These are phyloP conservation scores for Suillus paluster DNA, from an alignment of 768 basidiomycete genomes.

Conservation along the genomic window DNA sequence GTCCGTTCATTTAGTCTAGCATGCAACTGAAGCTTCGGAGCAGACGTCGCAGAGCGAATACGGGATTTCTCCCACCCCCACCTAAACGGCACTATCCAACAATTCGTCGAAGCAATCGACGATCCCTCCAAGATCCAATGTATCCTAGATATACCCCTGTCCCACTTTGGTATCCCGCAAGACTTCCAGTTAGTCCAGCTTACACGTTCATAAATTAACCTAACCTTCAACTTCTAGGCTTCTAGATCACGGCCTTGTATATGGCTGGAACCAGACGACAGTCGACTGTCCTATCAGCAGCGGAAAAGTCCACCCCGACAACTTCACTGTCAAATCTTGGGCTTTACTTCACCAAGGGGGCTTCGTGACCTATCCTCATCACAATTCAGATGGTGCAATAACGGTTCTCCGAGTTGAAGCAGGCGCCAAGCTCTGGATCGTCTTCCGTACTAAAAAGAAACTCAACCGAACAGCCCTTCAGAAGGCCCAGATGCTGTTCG, in stretches of 20 bases:
- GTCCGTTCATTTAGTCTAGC: background rate
- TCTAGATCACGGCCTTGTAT: slow-evolving; percentile 10
- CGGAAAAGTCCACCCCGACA: background rate
- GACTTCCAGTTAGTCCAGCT: background rate
- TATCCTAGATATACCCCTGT: background rate
- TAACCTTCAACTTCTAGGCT: background rate
- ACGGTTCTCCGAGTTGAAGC: slow-evolving; percentile 3
- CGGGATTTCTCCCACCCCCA: background rate
- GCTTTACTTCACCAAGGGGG: slow-evolving; percentile 11
- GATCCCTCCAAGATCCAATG: background rate
- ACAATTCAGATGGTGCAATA: slow-evolving; percentile 11
- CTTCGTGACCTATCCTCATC: slow-evolving; percentile 10
- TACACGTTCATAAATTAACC: background rate
- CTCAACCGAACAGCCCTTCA: background rate
- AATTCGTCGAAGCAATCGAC: background rate
- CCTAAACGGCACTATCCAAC: background rate
- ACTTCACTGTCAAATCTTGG: background rate
- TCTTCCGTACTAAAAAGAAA: background rate
- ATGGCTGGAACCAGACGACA: slow-evolving; percentile 14
- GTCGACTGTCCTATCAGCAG: background rate
- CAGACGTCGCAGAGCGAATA: background rate
- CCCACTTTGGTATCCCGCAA: background rate
- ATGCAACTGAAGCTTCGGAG: background rate
- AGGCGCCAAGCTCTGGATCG: slow-evolving; percentile 16
- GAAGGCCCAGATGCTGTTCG: background rate